Evolutionary conservation across 306 rosid genomes (phyloP).

Genomic region (Cicer judaicum): DNA sequence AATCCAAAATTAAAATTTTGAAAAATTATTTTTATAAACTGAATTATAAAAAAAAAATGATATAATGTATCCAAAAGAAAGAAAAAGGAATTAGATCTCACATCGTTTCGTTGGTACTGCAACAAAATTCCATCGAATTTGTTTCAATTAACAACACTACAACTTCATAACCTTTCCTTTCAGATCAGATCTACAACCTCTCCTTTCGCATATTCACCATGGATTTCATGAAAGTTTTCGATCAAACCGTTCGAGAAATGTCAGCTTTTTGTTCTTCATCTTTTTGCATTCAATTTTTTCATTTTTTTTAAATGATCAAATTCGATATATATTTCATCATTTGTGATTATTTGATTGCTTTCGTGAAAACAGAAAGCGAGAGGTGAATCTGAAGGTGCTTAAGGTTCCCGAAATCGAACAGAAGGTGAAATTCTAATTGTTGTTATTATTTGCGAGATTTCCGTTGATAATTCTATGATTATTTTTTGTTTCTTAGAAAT

Average conservation of each 20-base stretch:
- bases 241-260: conserved; percentile 99
- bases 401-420: conserved; percentile 99
- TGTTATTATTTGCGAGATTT: conserved; percentile 25
- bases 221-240: conserved; percentile 99
- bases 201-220: conserved; percentile 64
- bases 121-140: conserved; percentile 33
- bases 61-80: neutral
- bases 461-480: neutral
- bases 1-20: too few relatives aligned
- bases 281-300: conserved; percentile 34
- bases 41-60: too few relatives aligned
- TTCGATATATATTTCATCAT: neutral
- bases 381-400: conserved; percentile 96
- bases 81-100: conserved; percentile 12
- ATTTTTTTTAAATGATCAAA: neutral
- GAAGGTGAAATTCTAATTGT: conserved; percentile 63
- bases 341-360: conserved; percentile 32
- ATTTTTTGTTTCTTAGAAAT: conserved; percentile 12
- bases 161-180: conserved; percentile 20
- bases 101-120: conserved; percentile 24
- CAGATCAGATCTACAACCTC: conserved; percentile 47
- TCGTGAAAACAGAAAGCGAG: conserved; percentile 80
- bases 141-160: neutral
- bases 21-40: too few relatives aligned
- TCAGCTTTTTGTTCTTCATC: conserved; percentile 44